phyloP scores from a whole-genome alignment of 2,329 filamentous ascomycete genomes.

The Colletotrichum gigasporum region DNA sequence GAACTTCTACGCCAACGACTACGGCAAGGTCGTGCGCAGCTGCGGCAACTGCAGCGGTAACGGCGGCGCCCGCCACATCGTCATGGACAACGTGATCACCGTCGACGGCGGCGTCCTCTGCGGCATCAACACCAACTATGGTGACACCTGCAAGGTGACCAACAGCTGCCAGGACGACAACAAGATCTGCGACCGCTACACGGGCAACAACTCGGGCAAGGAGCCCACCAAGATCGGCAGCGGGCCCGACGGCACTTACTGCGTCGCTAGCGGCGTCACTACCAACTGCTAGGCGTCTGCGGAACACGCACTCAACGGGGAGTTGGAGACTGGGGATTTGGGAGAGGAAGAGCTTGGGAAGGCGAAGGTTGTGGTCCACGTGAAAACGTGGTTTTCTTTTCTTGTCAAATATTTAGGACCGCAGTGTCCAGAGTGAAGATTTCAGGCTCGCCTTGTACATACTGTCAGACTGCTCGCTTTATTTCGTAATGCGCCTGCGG shows the following conservation, averaged over 20 bases:
- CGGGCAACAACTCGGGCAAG: slow-evolving; percentile 45
- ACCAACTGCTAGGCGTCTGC: slow-evolving; percentile 33
- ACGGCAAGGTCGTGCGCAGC: slow-evolving; percentile 59
- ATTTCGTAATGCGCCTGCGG: too few relatives aligned
- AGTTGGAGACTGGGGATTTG: background rate
- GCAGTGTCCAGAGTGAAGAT: too few relatives aligned
- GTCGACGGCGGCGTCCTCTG: slow-evolving; percentile 51
- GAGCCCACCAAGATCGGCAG: slow-evolving; percentile 49
- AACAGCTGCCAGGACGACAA: slow-evolving; percentile 46
- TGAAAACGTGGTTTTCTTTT: too few relatives aligned
- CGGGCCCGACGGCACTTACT: slow-evolving; percentile 47
- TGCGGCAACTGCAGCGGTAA: slow-evolving; percentile 59
- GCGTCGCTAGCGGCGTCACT: slow-evolving; percentile 35
- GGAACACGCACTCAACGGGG: too few relatives aligned
- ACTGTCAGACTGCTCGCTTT: too few relatives aligned
- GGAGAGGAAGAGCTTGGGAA: too few relatives aligned
- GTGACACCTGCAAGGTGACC: slow-evolving; percentile 53
- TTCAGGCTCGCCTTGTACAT: too few relatives aligned
- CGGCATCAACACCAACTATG: slow-evolving; percentile 63
- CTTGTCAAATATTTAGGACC: too few relatives aligned
- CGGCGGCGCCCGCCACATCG: slow-evolving; percentile 50
- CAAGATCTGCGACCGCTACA: slow-evolving; percentile 45
- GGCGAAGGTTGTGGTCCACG: too few relatives aligned
- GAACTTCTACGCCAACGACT: slow-evolving; percentile 55
- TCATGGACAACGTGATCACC: slow-evolving; percentile 53